Percentiles rank a stretch among this genome's conserved stretches.
phyloP scores from a whole-genome alignment of 169 alveolate species.

The Cryptosporidium sp. region DNA sequence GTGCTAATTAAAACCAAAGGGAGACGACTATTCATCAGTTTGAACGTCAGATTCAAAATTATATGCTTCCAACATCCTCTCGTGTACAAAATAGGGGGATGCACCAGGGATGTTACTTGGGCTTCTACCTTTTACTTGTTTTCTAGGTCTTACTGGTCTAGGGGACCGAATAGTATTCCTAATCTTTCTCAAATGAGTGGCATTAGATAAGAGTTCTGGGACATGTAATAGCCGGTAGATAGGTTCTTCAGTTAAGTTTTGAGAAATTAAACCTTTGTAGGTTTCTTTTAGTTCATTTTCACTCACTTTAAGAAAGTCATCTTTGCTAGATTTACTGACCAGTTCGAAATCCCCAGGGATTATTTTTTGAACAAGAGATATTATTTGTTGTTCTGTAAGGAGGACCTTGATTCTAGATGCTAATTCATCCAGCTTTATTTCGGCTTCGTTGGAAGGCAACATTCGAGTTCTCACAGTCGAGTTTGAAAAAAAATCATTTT shows the following conservation, averaged over 20 bases:
- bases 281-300: neutral
- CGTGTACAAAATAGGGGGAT: conserved; percentile 15
- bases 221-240: conserved; percentile 18
- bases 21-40: neutral
- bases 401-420: neutral
- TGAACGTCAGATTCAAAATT: neutral
- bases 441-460: too few relatives aligned
- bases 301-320: neutral
- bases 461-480: neutral
- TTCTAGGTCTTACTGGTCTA: conserved; percentile 70
- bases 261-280: neutral
- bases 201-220: conserved; percentile 50
- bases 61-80: neutral
- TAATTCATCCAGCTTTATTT: neutral
- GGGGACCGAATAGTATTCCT: neutral
- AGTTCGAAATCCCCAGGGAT: neutral
- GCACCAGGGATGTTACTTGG: conserved; percentile 63
- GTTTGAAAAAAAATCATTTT: neutral
- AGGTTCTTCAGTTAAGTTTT: conserved; percentile 3
- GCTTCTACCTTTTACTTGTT: neutral
- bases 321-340: neutral
- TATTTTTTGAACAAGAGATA: neutral
- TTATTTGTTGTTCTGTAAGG: neutral
- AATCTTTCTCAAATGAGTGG: conserved; percentile 12
- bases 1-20: neutral